These are phyloP conservation scores for Scutellaria galericulata DNA, from an alignment of 257 asterid species.

Conservation along the genomic window DNA sequence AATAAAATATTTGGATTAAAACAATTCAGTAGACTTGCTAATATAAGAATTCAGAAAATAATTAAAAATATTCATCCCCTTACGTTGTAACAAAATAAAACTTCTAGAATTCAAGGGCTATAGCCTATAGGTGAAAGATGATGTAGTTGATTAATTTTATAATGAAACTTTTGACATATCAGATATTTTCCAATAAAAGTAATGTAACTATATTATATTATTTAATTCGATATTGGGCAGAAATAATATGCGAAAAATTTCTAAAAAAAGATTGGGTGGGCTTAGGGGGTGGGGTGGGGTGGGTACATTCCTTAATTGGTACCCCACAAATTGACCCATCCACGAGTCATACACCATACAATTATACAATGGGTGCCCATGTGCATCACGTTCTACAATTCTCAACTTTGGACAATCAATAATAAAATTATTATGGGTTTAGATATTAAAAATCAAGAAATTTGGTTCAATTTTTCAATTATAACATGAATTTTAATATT, in stretches of 20 bases:
- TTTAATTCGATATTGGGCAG: background rate
- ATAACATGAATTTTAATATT: no score
- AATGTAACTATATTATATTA: background rate
- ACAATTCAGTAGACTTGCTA: no score
- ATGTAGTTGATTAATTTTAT: background rate
- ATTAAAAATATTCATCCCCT: no score
- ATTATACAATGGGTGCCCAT: constrained; percentile 28
- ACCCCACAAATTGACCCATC: constrained; percentile 27
- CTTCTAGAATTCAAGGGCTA: background rate
- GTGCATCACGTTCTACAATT: constrained; percentile 38
- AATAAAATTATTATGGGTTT: background rate
- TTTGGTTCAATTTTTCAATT: no score
- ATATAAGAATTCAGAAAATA: no score
- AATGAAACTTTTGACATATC: background rate
- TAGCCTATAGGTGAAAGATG: background rate
- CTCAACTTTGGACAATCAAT: background rate
- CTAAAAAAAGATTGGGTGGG: background rate
- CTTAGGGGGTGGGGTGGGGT: background rate
- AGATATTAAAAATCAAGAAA: no score
- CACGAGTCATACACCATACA: constrained; percentile 19
- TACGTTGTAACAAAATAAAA: background rate
- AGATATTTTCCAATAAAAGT: constrained; percentile 2
- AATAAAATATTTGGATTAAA: no score
- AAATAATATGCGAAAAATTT: constrained; percentile 17
- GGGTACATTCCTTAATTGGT: constrained; percentile 24